phyloP scores from a whole-genome alignment of 768 basidiomycete species.

The Neoboletus magnificus region DNA sequence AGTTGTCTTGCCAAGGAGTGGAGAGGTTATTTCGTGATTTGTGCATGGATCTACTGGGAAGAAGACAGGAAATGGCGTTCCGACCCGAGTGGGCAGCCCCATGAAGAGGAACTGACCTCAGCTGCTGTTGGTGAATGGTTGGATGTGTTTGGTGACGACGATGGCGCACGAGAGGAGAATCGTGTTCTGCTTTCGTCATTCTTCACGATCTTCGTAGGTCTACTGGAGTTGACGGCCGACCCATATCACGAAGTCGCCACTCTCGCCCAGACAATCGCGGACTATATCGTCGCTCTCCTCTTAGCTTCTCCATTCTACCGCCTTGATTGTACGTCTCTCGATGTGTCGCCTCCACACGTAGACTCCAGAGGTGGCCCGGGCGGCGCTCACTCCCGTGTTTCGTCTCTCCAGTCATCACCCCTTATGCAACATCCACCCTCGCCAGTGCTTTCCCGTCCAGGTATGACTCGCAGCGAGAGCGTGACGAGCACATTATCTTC shows the following conservation, averaged over 20 bases:
- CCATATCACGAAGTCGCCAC: constrained; percentile 91
- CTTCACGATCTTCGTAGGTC: constrained; percentile 85
- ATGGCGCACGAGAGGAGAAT: constrained; percentile 69
- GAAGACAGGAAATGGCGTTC: constrained; percentile 71
- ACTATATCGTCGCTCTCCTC: constrained; percentile 88
- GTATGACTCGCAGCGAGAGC: constrained; percentile 56
- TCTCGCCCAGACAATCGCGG: constrained; percentile 85
- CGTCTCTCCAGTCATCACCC: constrained; percentile 52
- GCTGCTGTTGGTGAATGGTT: constrained; percentile 79
- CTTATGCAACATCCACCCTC: constrained; percentile 43
- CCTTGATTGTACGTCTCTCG: constrained; percentile 65
- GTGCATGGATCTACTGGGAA: constrained; percentile 96
- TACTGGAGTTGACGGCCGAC: constrained; percentile 89
- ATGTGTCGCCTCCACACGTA: constrained; percentile 41
- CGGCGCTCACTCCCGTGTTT: constrained; percentile 39
- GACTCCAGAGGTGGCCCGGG: constrained; percentile 32
- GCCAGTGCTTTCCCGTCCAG: constrained; percentile 47
- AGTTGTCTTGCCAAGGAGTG: constrained; percentile 95
- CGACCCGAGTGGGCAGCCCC: constrained; percentile 31
- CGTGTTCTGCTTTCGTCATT: constrained; percentile 85
- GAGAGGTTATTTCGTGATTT: constrained; percentile 93
- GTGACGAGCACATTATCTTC: constrained; percentile 57
- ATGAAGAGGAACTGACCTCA: constrained; percentile 70
- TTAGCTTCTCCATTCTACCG: constrained; percentile 85
- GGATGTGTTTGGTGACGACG: constrained; percentile 63